These are phyloP conservation scores for Cystoderma amianthinum DNA, from an alignment of 768 basidiomycete genomes.

Conservation along the genomic window DNA sequence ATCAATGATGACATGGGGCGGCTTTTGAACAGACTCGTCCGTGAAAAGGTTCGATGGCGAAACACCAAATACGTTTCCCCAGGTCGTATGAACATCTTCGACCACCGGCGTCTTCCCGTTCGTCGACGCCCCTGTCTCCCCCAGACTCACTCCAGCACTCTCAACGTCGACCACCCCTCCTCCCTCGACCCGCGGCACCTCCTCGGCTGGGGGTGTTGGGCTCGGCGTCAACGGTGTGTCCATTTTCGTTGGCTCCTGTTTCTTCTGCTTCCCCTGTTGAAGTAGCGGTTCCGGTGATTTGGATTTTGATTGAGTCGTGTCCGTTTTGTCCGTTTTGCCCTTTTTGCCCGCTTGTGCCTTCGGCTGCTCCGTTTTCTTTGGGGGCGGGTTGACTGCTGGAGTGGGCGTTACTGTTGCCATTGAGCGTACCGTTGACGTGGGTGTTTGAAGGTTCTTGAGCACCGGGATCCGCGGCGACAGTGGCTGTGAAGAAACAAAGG, in stretches of 20 bases:
- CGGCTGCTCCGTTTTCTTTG: neutral
- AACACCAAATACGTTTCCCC: no score
- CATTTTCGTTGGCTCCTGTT: neutral
- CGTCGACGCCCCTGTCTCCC: neutral
- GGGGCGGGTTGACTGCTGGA: no score
- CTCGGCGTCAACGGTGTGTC: neutral
- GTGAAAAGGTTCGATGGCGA: no score
- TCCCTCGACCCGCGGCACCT: neutral
- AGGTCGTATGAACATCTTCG: neutral
- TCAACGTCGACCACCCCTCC: neutral
- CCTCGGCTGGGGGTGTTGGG: conserved; percentile 1
- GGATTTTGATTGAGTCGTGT: neutral
- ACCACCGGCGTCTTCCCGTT: neutral
- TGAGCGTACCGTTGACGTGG: conserved; percentile 7
- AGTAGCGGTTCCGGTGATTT: neutral
- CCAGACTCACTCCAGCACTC: neutral
- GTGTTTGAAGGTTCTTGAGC: conserved; percentile 1
- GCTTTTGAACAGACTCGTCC: no score
- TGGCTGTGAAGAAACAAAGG: conserved; percentile 2
- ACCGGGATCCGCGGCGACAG: conserved; percentile 3
- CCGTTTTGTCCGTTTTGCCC: conserved; percentile 4
- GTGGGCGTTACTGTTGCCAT: conserved; percentile 4
- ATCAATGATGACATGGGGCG: neutral
- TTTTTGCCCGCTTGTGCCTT: conserved; percentile 8
- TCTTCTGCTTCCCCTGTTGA: neutral